Evolutionary conservation across 1,284 basidiomycete species (phyloP).

Genomic region (Wolfiporia cocos): DNA sequence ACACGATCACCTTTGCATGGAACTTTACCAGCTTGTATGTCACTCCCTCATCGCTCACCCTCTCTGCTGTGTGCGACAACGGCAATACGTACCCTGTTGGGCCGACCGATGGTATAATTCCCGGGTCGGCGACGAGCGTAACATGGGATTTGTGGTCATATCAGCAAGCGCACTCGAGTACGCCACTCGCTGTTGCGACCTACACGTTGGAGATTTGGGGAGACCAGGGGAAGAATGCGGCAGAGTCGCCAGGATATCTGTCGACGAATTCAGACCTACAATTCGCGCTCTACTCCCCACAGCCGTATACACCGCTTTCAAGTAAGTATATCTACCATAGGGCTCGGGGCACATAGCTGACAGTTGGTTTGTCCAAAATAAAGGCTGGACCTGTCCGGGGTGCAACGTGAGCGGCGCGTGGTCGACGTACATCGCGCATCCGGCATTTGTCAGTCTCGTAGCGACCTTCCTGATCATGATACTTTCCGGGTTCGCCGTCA

Average conservation of each 20-base stretch:
- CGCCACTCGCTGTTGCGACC: conserved; percentile 65
- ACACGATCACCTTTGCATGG: conserved; percentile 89
- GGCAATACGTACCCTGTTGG: conserved; percentile 87
- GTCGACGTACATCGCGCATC: conserved; percentile 45
- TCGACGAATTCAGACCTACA: conserved; percentile 62
- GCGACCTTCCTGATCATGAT: conserved; percentile 69
- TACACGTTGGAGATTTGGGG: conserved; percentile 82
- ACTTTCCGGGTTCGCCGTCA: conserved; percentile 62
- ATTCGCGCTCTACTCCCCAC: conserved; percentile 86
- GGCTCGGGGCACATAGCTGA: no score
- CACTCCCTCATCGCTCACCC: conserved; percentile 68
- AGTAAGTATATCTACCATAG: conserved; percentile 44
- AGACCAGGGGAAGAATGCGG: conserved; percentile 62
- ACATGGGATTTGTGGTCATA: conserved; percentile 82
- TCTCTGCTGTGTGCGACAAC: conserved; percentile 79
- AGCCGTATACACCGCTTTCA: conserved; percentile 65
- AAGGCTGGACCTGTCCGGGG: conserved; percentile 74
- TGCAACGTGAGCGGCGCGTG: conserved; percentile 61
- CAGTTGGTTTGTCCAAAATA: no score
- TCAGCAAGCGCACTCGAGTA: conserved; percentile 57
- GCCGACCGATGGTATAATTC: conserved; percentile 68
- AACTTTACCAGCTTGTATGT: conserved; percentile 73
- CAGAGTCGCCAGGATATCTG: conserved; percentile 59
- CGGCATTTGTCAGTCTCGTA: conserved; percentile 59
- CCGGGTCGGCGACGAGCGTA: conserved; percentile 63